phyloP scores from a whole-genome alignment of 352 stramenopile genomes.

The Globisporangium apiculatum region DNA sequence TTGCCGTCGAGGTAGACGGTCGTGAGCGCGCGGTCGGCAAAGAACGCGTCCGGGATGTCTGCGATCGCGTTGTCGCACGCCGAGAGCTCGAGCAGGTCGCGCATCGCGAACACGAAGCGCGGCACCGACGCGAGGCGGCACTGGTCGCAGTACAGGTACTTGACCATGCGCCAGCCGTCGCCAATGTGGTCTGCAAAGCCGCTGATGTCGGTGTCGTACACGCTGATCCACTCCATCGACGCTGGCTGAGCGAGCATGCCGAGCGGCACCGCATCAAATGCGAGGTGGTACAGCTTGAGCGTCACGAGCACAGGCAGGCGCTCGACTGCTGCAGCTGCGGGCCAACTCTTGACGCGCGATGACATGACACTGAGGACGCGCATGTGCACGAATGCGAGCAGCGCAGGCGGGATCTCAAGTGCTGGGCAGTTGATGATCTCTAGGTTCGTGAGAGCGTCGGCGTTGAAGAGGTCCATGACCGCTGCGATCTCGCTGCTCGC shows the following conservation, averaged over 20 bases:
- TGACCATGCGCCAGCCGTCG: constrained; percentile 3
- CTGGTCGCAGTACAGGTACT: constrained; percentile 9
- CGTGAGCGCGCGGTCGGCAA: background rate
- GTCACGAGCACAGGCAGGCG: constrained; percentile 3
- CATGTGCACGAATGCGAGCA: constrained; percentile 3
- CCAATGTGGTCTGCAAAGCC: constrained; percentile 1
- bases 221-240: constrained; percentile 8
- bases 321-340: constrained; percentile 1
- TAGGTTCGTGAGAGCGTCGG: constrained; percentile 4
- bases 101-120: constrained; percentile 1
- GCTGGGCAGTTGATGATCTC: constrained; percentile 1
- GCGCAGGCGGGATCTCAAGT: constrained; percentile 3
- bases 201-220: constrained; percentile 2
- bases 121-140: constrained; percentile 1
- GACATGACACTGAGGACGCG: background rate
- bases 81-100: constrained; percentile 4
- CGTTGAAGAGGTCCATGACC: constrained; percentile 6
- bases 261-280: constrained; percentile 1
- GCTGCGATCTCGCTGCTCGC: constrained; percentile 1
- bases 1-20: constrained; percentile 8
- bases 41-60: background rate
- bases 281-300: constrained; percentile 2
- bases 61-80: constrained; percentile 6
- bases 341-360: background rate
- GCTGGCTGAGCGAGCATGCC: constrained; percentile 1